Evolutionary conservation across 768 basidiomycete species (phyloP), one percentile per base, ranked within the genome.

Genomic region (Amanita exitialis): DNA sequence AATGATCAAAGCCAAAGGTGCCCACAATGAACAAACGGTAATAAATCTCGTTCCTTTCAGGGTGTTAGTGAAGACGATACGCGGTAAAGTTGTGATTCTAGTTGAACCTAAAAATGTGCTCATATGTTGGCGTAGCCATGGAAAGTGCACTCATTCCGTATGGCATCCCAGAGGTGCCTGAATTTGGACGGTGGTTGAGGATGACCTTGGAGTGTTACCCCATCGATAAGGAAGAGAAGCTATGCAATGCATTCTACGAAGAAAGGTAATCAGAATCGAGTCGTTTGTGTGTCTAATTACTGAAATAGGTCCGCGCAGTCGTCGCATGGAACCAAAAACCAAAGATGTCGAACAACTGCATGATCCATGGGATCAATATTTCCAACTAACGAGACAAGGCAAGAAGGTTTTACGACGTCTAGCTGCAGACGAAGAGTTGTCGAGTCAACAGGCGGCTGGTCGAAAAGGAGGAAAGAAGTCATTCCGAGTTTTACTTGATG

Each of bases 121-220:
- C 1, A 44, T 43, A 9, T 10, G 23, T 9, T n/a, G 39, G 57
- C 20, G 60, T 28, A 13, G 76, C 61, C 3, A 72, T 79, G 67
- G 75, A 79, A 52, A 66, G 64, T 44, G 73, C 70, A 21, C 71
- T 75, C 27, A 59, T 70, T 4, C 69, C 69, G 3, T 77, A 75
- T 52, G 64, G 66, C 4, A 66, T 73, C 48, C 55, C 60, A 4
- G 61, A 60, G 21, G 59, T 65, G 25, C 59, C 66, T 15, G 62
- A 62, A 15, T 63, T 76, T 47, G 65, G 65, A 25, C 54, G 61
- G 8, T 77, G 76, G 75, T 57, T 77, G 13, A 61, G 56, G 23
- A 52, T 46, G 6, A 47, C 54, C 16, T 51, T 69, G 25, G 36
- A 34, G 21, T 12, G 41, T 9, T 54, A 41, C 12, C 41, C 49